These are phyloP conservation scores for Escovopsis sp. DNA, from an alignment of 2,329 filamentous ascomycete species.

Conservation along the genomic window DNA sequence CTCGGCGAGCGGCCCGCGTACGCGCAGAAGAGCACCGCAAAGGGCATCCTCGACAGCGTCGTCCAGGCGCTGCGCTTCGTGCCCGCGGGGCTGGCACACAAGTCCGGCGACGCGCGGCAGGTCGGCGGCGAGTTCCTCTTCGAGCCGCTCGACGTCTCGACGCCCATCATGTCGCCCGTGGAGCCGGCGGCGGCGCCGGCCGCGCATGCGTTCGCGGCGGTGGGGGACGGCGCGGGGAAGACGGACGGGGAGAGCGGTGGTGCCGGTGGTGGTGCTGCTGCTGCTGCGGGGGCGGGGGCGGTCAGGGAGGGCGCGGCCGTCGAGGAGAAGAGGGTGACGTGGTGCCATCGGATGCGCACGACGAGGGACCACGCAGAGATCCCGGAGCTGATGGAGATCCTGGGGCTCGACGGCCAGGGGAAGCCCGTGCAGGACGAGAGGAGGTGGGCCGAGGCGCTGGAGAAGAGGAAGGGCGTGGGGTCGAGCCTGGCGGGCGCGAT, in stretches of 20 bases:
- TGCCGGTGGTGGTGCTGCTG: too few species aligned
- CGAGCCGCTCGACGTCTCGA: constrained; percentile 34
- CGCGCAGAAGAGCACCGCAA: constrained; percentile 39
- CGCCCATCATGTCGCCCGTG: constrained; percentile 30
- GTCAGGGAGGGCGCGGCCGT: constrained; percentile 13
- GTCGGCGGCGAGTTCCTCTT: constrained; percentile 72
- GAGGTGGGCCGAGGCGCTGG: constrained; percentile 36
- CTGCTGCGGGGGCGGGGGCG: too few species aligned
- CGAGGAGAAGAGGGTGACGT: constrained; percentile 50
- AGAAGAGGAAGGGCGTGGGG: constrained; percentile 38
- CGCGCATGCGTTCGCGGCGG: constrained; percentile 8
- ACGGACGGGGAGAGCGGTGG: constrained; percentile 6
- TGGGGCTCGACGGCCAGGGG: constrained; percentile 38
- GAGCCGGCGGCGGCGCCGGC: constrained; percentile 9
- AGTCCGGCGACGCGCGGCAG: constrained; percentile 51
- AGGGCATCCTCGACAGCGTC: constrained; percentile 35
- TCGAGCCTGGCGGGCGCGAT: constrained; percentile 36
- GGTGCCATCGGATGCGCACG: constrained; percentile 71
- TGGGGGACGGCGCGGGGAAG: neutral
- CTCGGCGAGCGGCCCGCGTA: constrained; percentile 50
- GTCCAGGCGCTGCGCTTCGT: constrained; percentile 46
- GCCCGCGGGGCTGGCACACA: constrained; percentile 41
- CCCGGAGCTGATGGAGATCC: constrained; percentile 45
- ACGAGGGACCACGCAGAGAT: constrained; percentile 68
- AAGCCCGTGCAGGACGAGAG: constrained; percentile 25